Conservation (phyloP, 2,329 filamentous ascomycete species). For the Aureobasidium sp. region DNA sequence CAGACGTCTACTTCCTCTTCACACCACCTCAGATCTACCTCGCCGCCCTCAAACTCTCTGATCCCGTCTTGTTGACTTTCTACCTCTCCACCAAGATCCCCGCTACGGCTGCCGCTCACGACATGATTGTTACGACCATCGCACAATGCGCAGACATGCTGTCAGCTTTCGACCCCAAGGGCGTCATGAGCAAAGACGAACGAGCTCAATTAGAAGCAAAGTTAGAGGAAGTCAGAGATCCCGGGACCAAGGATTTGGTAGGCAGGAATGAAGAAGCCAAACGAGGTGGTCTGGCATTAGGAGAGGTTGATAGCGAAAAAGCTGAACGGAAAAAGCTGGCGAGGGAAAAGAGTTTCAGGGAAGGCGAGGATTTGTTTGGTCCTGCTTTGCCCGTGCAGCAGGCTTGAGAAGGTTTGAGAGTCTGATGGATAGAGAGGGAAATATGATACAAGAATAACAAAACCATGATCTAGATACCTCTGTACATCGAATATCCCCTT, state of each 20-base stretch:
- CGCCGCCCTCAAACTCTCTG: slow-evolving; percentile 68
- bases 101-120: slow-evolving; percentile 18
- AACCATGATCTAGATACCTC: background rate
- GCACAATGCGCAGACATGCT: slow-evolving; percentile 36
- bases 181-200: slow-evolving; percentile 28
- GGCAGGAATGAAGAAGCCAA: slow-evolving; percentile 59
- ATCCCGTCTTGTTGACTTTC: slow-evolving; percentile 53
- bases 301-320: slow-evolving; percentile 35
- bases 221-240: slow-evolving; percentile 66
- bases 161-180: slow-evolving; percentile 22
- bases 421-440: too few species aligned
- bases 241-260: slow-evolving; percentile 65
- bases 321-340: slow-evolving; percentile 40
- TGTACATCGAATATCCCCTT: too few species aligned
- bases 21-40: slow-evolving; percentile 93
- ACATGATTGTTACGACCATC: slow-evolving; percentile 35
- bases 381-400: slow-evolving; percentile 19
- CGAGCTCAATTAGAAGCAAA: slow-evolving; percentile 51
- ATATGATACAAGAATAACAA: background rate
- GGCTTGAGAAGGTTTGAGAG: too few species aligned
- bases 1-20: slow-evolving; percentile 95
- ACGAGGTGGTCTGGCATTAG: slow-evolving; percentile 32
- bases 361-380: slow-evolving; percentile 41
- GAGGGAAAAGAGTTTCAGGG: slow-evolving; percentile 33
- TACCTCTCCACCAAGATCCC: slow-evolving; percentile 41